A percentile compares a stretch with the other conserved stretches of the same genome.
phyloP scores from a whole-genome alignment of 306 rosid genomes.

The Psophocarpus tetragonolobus region DNA sequence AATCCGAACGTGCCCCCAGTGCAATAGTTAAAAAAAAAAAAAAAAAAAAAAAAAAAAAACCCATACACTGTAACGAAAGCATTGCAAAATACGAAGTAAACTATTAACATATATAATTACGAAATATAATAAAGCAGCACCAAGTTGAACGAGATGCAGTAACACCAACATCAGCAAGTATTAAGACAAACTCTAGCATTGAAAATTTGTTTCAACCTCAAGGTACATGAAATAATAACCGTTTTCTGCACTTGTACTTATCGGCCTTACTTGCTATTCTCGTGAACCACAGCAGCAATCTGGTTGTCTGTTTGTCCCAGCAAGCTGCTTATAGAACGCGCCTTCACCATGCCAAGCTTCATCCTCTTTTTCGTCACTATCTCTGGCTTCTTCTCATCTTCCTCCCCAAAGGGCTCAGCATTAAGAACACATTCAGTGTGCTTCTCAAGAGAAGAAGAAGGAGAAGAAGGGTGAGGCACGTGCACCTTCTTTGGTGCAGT shows the following conservation, averaged over 20 bases:
- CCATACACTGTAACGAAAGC: background rate
- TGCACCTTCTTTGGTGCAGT: constrained; percentile 27
- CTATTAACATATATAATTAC: background rate
- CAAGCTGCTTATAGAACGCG: constrained; percentile 86
- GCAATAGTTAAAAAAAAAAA: background rate
- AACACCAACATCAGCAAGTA: constrained; percentile 39
- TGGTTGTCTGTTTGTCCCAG: constrained; percentile 58
- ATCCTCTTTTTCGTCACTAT: constrained; percentile 38
- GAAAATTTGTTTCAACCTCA: background rate
- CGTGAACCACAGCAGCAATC: background rate
- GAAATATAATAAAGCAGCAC: constrained; percentile 10
- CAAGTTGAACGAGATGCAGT: constrained; percentile 23
- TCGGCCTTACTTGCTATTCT: constrained; percentile 38
- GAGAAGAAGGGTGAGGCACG: background rate
- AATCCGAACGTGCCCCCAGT: constrained; percentile 12
- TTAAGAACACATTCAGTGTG: background rate
- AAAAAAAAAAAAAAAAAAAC: background rate
- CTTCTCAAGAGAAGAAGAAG: constrained; percentile 26
- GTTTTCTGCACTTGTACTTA: background rate
- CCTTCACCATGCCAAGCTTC: constrained; percentile 84
- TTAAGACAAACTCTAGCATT: constrained; percentile 9
- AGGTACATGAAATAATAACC: constrained; percentile 36
- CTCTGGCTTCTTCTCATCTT: constrained; percentile 23
- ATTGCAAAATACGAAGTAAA: background rate
- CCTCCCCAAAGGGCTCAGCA: background rate